phyloP scores from a whole-genome alignment of 177 flowering plant genomes.

The Vitis hybrid region DNA sequence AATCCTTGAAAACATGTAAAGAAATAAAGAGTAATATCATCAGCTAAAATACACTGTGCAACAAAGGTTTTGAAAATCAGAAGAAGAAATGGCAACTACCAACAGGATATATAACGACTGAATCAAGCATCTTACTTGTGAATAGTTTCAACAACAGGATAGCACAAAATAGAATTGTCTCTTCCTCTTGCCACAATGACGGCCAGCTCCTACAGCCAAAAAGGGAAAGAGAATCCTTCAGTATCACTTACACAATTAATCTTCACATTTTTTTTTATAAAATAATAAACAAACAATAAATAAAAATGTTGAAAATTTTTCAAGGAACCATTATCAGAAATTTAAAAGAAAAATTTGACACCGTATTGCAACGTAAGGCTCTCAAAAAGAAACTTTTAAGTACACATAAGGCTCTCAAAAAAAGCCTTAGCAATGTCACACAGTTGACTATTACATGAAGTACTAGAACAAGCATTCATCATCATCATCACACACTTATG shows the following conservation, averaged over 20 bases:
- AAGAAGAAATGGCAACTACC: background rate
- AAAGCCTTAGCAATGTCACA: background rate
- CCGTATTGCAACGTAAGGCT: background rate
- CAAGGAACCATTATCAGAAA: background rate
- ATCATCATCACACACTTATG: no score
- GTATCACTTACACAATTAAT: background rate
- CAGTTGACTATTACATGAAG: no score
- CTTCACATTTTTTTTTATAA: background rate
- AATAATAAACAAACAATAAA: background rate
- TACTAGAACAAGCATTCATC: no score
- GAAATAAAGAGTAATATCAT: background rate
- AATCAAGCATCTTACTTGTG: constrained; percentile 61
- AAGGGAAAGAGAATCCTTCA: background rate
- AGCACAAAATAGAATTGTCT: constrained; percentile 72
- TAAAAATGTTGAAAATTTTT: background rate
- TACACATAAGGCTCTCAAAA: background rate
- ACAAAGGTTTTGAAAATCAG: background rate
- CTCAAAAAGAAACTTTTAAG: background rate
- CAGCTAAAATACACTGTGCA: background rate
- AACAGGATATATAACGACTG: background rate
- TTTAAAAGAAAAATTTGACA: background rate
- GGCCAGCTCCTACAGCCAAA: constrained; percentile 66
- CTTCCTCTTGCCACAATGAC: constrained; percentile 97
- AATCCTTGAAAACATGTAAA: constrained; percentile 1
- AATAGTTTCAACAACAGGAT: constrained; percentile 95